Evolutionary conservation across 1,284 basidiomycete genomes (phyloP).

Genomic region (Ceratobasidium sp.): DNA sequence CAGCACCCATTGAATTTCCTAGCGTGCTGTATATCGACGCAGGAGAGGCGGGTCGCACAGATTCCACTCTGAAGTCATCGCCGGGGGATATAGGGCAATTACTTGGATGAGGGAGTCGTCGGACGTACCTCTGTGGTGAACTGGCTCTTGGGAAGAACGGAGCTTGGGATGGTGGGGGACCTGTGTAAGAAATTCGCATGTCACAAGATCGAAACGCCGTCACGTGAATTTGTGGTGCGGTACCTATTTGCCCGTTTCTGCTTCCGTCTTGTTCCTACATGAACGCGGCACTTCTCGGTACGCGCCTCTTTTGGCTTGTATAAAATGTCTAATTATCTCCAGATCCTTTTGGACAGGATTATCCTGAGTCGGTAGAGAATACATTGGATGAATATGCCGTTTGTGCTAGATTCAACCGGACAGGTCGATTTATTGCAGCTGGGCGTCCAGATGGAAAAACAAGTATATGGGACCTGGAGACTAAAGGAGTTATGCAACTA

Average conservation of each 20-base stretch:
- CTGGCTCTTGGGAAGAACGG: not conserved
- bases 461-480: constrained; percentile 93
- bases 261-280: constrained; percentile 2
- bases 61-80: constrained; percentile 90
- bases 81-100: not conserved
- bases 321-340: constrained; percentile 29
- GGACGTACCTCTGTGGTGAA: constrained; percentile 1
- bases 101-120: not conserved
- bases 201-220: not conserved
- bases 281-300: constrained; percentile 44
- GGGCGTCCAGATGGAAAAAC: constrained; percentile 88
- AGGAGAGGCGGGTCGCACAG: constrained; percentile 70
- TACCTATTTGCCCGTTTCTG: not conserved
- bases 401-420: constrained; percentile 86
- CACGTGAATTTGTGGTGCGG: constrained; percentile 13
- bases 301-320: not conserved
- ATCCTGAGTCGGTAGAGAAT: constrained; percentile 70
- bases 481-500: constrained; percentile 81
- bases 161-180: constrained; percentile 1
- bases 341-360: constrained; percentile 66
- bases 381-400: constrained; percentile 85
- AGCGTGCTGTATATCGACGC: not conserved
- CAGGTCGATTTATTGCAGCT: constrained; percentile 89
- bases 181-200: not conserved
- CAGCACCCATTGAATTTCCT: constrained; percentile 58